Evolutionary conservation across 108 stramenopile genomes (phyloP), one percentile per base, ranked within the genome.

Genomic region (Schizochytrium sp.): DNA sequence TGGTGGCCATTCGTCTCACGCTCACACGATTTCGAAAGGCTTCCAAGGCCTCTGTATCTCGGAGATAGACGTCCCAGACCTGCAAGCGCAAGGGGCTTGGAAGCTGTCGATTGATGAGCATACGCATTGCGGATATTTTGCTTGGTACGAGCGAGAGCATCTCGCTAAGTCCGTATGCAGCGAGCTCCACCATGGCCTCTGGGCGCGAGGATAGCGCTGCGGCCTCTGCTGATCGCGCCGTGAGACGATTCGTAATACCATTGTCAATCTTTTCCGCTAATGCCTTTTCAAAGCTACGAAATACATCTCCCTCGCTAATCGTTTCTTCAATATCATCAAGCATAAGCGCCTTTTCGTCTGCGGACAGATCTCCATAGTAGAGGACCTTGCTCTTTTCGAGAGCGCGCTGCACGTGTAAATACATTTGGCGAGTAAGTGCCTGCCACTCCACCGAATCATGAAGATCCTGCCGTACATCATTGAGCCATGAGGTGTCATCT

Each of bases 61-160:
- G 76, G 16, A 83, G 76, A 34, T 53, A 83, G 45, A 83, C n/a
- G 4, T 83, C 76, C 76, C 76, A 83, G 48, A 83, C 76, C 51
- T 83, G 76, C 10, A 3, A 6, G 8, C 76, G 76, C n/a, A 83
- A 45, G 6, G 51, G 1, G 48, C 6, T 53, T 16, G 76, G 76
- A 53, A 83, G 76, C 45, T 83, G 45, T 6, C 51, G 76, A 83
- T 83, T 83, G 18, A 83, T 12, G 48, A 83, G 76, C 76, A 83
- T 47, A 1, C 76, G 76, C 19, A 83, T 83, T 53, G 48, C 51
- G 14, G 76, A 12, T 8, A 83, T 23, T 34, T 83, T 83, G 12
- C 45, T 23, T 23, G 76, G 76, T 45, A 83, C 48, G 3, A 12
- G 12, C 12, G n/a, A 6, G 16, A 83, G 51, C 76, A 83, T 53